These are phyloP conservation scores for Ustilago hordei DNA, from an alignment of 1,284 basidiomycete species.

Conservation along the genomic window DNA sequence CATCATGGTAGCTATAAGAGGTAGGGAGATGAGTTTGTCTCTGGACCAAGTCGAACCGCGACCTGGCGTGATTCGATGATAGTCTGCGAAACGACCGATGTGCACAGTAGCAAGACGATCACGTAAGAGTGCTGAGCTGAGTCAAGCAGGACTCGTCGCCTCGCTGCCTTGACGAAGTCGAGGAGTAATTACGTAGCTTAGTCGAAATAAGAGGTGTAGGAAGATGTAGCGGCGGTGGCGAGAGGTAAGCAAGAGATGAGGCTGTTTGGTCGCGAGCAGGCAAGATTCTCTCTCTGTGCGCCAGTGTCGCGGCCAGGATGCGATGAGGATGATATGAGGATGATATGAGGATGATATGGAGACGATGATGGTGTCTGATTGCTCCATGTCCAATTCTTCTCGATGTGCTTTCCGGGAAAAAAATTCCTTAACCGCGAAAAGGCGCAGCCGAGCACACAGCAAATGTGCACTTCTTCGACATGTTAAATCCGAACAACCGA, in stretches of 20 bases:
- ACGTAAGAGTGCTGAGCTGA: not conserved
- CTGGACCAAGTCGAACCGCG: not conserved
- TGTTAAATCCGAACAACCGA: slow-evolving; percentile 3
- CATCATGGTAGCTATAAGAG: not conserved
- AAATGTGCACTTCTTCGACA: not conserved
- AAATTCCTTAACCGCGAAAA: slow-evolving; percentile 15
- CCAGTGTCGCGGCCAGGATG: not conserved
- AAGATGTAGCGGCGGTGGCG: not conserved
- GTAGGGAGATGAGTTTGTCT: not conserved
- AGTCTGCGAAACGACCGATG: not conserved
- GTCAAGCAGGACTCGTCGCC: not conserved
- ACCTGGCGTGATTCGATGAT: not conserved
- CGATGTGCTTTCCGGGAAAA: slow-evolving; percentile 17
- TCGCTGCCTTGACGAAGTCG: not conserved
- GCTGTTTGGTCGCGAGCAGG: not conserved
- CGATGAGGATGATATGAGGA: slow-evolving; percentile 2
- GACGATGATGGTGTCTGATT: not conserved
- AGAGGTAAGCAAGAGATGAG: not conserved
- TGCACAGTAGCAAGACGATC: not conserved
- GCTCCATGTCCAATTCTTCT: slow-evolving; percentile 8
- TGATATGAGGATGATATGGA: not conserved
- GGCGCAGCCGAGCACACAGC: slow-evolving; percentile 20
- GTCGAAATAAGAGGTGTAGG: not conserved
- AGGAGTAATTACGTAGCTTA: not conserved
- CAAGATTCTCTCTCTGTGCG: not conserved